A percentile compares a stretch with the other conserved stretches of the same genome.
These are phyloP conservation scores for Suillus weaverae DNA, from an alignment of 768 basidiomycete species.

Conservation along the genomic window DNA sequence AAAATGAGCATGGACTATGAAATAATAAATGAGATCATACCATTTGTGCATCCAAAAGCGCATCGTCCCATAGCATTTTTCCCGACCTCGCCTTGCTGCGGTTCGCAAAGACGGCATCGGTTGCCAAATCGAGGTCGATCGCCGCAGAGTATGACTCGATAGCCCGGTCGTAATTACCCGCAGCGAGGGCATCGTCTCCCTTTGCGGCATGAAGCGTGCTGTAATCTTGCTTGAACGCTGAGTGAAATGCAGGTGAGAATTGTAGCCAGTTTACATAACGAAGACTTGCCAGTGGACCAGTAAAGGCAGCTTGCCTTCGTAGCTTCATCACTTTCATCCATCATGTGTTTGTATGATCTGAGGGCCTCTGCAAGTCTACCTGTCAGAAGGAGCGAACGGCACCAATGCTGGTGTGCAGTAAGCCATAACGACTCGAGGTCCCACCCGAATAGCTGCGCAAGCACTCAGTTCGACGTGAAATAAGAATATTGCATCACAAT, in stretches of 20 bases:
- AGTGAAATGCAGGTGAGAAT: too few species aligned
- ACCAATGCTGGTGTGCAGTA: too few species aligned
- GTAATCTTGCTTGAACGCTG: too few species aligned
- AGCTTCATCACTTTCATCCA: too few species aligned
- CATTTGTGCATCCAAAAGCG: neutral
- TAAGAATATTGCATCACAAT: too few species aligned
- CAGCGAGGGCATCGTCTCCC: neutral
- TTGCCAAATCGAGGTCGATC: neutral
- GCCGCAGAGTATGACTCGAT: neutral
- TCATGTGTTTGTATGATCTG: too few species aligned
- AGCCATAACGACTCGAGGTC: too few species aligned
- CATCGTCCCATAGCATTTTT: conserved; percentile 1
- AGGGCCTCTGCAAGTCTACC: neutral
- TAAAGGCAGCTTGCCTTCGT: too few species aligned
- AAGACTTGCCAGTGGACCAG: too few species aligned
- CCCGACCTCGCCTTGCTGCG: neutral
- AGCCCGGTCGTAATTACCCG: neutral
- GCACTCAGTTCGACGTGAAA: neutral
- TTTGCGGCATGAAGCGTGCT: neutral
- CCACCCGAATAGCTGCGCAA: too few species aligned
- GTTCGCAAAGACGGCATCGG: neutral
- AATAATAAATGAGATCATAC: neutral
- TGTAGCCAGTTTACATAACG: too few species aligned
- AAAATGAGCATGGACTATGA: too few species aligned
- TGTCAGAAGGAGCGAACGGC: neutral